Evolutionary conservation across 2,329 filamentous ascomycete genomes (phyloP).

Genomic region (Trichoderma brevicompactum): DNA sequence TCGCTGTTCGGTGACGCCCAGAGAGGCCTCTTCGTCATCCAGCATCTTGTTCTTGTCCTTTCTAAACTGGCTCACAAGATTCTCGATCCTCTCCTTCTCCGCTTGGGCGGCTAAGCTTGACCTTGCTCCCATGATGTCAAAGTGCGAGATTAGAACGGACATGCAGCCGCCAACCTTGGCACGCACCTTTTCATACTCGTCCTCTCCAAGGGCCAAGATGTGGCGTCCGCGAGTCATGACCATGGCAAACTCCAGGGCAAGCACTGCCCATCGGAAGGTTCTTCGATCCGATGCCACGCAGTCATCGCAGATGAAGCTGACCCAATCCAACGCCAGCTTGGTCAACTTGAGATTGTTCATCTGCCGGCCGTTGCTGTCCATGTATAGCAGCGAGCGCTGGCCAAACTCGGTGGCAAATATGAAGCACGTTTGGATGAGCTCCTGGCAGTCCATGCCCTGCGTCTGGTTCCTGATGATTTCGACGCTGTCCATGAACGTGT

Average conservation of each 20-base stretch:
- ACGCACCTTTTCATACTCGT: slow-evolving; percentile 81
- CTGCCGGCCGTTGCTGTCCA: slow-evolving; percentile 91
- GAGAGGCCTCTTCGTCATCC: slow-evolving; percentile 84
- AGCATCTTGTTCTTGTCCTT: slow-evolving; percentile 74
- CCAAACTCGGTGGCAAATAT: slow-evolving; percentile 99
- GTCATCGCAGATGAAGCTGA: slow-evolving; percentile 97
- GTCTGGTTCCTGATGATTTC: slow-evolving; percentile 90
- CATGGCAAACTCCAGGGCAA: slow-evolving; percentile 95
- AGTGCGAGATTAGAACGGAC: slow-evolving; percentile 95
- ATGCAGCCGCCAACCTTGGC: slow-evolving; percentile 95
- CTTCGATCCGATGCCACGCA: slow-evolving; percentile 92
- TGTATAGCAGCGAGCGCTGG: slow-evolving; percentile 89
- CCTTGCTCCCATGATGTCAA: slow-evolving; percentile 97
- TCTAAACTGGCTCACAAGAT: slow-evolving; percentile 74
- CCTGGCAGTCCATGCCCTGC: slow-evolving; percentile 82
- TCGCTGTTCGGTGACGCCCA: slow-evolving; percentile 75
- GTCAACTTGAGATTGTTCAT: slow-evolving; percentile 98
- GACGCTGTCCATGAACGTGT: slow-evolving; percentile 98
- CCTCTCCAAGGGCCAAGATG: slow-evolving; percentile 86
- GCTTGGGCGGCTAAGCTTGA: slow-evolving; percentile 92
- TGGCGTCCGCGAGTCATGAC: slow-evolving; percentile 93
- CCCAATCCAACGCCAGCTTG: slow-evolving; percentile 92
- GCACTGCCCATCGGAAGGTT: slow-evolving; percentile 96
- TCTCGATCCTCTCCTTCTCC: slow-evolving; percentile 86
- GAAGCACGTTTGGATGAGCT: slow-evolving; percentile 96